These are phyloP conservation scores for Buddleja alternifolia DNA, from an alignment of 257 asterid genomes.

Conservation along the genomic window DNA sequence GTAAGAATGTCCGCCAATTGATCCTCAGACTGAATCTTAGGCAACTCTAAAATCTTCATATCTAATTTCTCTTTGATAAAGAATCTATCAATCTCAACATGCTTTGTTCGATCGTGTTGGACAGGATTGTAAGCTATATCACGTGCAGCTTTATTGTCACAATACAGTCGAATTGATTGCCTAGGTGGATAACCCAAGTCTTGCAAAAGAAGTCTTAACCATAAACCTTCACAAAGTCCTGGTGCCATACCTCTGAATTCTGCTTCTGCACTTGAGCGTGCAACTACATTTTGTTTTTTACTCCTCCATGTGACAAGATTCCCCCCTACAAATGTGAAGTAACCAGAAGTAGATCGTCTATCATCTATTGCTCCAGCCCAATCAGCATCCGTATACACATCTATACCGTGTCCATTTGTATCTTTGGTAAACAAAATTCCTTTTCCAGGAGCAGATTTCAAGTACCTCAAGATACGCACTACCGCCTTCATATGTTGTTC, in stretches of 20 bases:
- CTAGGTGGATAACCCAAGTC: neutral
- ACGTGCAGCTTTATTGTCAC: constrained; percentile 21
- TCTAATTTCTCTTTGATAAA: too few species aligned
- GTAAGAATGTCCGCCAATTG: too few species aligned
- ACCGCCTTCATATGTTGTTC: neutral
- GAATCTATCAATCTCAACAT: too few species aligned
- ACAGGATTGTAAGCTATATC: constrained; percentile 17
- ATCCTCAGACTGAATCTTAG: too few species aligned
- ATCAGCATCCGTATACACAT: too few species aligned
- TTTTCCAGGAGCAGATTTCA: neutral
- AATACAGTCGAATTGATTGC: neutral
- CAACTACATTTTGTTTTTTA: constrained; percentile 25
- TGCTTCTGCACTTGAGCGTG: constrained; percentile 15
- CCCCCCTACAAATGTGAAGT: neutral
- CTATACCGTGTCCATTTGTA: too few species aligned
- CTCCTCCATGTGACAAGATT: neutral
- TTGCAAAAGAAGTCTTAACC: neutral
- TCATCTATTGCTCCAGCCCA: too few species aligned
- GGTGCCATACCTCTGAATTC: constrained; percentile 20
- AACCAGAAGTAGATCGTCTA: neutral
- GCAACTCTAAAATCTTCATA: too few species aligned
- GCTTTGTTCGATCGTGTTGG: too few species aligned
- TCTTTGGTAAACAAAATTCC: neutral
- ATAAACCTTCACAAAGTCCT: too few species aligned
- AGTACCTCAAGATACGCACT: neutral